Percentiles rank a stretch among this genome's conserved stretches.
These are phyloP conservation scores for Suillus cothurnatus DNA, from an alignment of 768 basidiomycete species.

Conservation along the genomic window DNA sequence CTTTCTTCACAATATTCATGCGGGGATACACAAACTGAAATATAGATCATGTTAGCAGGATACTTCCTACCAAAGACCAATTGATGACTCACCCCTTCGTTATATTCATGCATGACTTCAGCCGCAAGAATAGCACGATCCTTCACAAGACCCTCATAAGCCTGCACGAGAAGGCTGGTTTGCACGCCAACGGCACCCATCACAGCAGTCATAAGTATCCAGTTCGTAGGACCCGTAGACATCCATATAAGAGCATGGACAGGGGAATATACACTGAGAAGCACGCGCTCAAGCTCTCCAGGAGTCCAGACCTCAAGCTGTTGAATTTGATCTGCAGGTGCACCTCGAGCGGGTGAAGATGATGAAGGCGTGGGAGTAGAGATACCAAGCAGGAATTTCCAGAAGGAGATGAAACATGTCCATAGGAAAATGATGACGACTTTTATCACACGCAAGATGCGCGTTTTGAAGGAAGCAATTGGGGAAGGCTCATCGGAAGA, in stretches of 20 bases:
- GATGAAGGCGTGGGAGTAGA: slow-evolving; percentile 44
- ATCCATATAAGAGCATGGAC: slow-evolving; percentile 76
- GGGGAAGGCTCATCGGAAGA: slow-evolving; percentile 38
- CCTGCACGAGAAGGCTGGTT: slow-evolving; percentile 41
- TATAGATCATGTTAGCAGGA: not conserved
- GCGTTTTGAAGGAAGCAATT: slow-evolving; percentile 47
- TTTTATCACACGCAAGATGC: slow-evolving; percentile 34
- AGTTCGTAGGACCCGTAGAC: slow-evolving; percentile 68
- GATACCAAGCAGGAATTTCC: slow-evolving; percentile 70
- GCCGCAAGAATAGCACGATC: slow-evolving; percentile 75
- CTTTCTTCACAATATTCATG: slow-evolving; percentile 71
- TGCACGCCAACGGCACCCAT: slow-evolving; percentile 70
- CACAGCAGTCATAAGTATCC: slow-evolving; percentile 69
- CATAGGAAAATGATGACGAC: slow-evolving; percentile 43
- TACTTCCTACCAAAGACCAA: not conserved
- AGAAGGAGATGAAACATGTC: slow-evolving; percentile 55
- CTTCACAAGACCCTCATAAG: slow-evolving; percentile 68
- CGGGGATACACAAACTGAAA: slow-evolving; percentile 82
- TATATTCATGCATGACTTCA: slow-evolving; percentile 85
- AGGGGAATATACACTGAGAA: slow-evolving; percentile 81
- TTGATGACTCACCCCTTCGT: slow-evolving; percentile 59
- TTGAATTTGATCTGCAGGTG: slow-evolving; percentile 59
- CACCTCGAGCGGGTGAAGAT: slow-evolving; percentile 34
- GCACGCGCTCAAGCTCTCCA: slow-evolving; percentile 64
- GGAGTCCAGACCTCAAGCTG: slow-evolving; percentile 82